Conservation (phyloP, 2,329 filamentous ascomycete genomes). For the Colletotrichum eremochloae region DNA sequence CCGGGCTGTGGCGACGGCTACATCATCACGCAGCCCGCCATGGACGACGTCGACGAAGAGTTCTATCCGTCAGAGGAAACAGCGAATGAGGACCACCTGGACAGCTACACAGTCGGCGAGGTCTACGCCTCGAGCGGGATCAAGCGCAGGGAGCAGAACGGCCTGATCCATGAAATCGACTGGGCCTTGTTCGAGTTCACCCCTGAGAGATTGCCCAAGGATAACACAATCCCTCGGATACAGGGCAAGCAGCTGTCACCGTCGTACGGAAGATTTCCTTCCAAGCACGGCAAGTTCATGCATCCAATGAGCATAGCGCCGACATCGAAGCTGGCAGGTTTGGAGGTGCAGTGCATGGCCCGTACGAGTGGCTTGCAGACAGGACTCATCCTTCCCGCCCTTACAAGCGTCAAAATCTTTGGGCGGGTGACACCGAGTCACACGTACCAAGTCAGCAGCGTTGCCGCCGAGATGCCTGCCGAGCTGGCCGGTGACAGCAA, state of each 20-base stretch:
- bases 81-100: slow-evolving; percentile 84
- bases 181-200: slow-evolving; percentile 92
- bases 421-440: slow-evolving; percentile 85
- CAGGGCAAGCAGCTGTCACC: slow-evolving; percentile 31
- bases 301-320: slow-evolving; percentile 71
- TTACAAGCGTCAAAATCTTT: slow-evolving; percentile 89
- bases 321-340: slow-evolving; percentile 74
- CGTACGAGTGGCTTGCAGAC: slow-evolving; percentile 87
- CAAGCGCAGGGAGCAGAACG: slow-evolving; percentile 78
- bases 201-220: slow-evolving; percentile 75
- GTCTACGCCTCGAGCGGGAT: slow-evolving; percentile 93
- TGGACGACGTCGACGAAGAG: slow-evolving; percentile 86
- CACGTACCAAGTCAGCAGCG: slow-evolving; percentile 71
- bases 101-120: slow-evolving; percentile 84
- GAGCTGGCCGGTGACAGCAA: slow-evolving; percentile 38
- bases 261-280: slow-evolving; percentile 23
- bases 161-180: slow-evolving; percentile 90
- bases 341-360: slow-evolving; percentile 88
- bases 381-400: slow-evolving; percentile 81
- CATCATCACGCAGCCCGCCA: slow-evolving; percentile 89
- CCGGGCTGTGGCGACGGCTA: slow-evolving; percentile 82
- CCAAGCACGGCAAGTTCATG: slow-evolving; percentile 53
- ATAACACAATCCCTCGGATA: slow-evolving; percentile 74
- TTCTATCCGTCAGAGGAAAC: slow-evolving; percentile 83
- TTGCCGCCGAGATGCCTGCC: slow-evolving; percentile 31